Evolutionary conservation across 1,139 yeast species (phyloP).

Genomic region (Taphrina communis): DNA sequence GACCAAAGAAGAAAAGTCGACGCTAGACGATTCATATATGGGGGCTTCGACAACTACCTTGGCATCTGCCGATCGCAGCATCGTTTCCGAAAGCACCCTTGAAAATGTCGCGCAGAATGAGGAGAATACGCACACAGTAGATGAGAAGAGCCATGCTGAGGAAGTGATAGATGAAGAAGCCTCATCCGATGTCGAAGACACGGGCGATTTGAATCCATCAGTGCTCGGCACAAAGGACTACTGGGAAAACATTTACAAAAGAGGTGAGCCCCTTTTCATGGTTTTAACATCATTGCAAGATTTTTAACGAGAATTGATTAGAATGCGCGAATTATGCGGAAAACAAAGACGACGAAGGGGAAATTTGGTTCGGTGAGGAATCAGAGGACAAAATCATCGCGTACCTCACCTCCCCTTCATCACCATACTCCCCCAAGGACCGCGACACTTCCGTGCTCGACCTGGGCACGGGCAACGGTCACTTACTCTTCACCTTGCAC

Average conservation of each 20-base stretch:
- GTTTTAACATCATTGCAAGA: no score
- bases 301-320: neutral
- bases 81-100: neutral
- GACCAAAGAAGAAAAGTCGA: neutral
- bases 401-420: constrained; percentile 56
- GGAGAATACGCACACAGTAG: neutral
- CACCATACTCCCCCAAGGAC: constrained; percentile 1
- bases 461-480: constrained; percentile 96
- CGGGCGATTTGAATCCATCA: constrained; percentile 54
- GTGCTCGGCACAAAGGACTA: constrained; percentile 79
- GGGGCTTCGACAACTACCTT: neutral
- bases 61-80: neutral
- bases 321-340: constrained; percentile 19
- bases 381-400: constrained; percentile 84
- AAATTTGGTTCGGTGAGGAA: constrained; percentile 92
- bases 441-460: constrained; percentile 60
- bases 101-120: neutral
- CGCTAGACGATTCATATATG: neutral
- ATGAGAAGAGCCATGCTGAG: neutral
- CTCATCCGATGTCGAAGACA: constrained; percentile 12
- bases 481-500: constrained; percentile 73
- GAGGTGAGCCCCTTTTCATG: constrained; percentile 58
- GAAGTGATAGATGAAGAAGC: neutral
- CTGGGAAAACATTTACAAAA: constrained; percentile 86
- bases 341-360: constrained; percentile 75